Base-by-base conservation (phyloP, 1,139 yeast genomes). In the Pichia sp. region DNA sequence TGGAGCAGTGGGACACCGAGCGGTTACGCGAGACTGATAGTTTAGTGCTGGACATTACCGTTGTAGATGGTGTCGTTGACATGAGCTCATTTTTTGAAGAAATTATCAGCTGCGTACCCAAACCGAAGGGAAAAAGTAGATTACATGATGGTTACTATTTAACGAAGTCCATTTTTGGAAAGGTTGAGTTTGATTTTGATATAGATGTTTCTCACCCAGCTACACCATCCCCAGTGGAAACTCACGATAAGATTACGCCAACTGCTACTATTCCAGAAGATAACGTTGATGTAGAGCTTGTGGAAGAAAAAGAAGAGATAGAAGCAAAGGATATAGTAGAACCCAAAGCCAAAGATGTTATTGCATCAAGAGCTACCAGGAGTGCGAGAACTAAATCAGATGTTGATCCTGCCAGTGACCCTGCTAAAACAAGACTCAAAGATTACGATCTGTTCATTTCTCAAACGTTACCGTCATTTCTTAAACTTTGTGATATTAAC, bases 61-160 rank as follows among this genome's bases (percentile, higher is more conserved):
- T 59, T 8, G 40, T 43, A n/a, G 46, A 49, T 19, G 51, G 54
- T 6, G 31, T 47, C 0, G 49, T 65, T 6, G 59, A 61, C 40
- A 41, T 67, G 8, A 51, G 54, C 8, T 50, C 54, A 3, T 55
- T 71, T 1, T 75, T 71, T 54, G 74, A 70, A 5, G 58, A 71
- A 1, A 16, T 56, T 26, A 41, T 52, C 3, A 36, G 45, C 11
- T 47, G 50, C 13, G 50, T 68, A 8, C 71, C 72, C 1, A 68
- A 63, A 49, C 65, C 74, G 11, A 73, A 72, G 53, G 71, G 73
- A 8, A 75, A 72, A 52, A 57, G 72, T 8, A 75, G 70, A 58
- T 62, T 68, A 46, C 62, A 72, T 40, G 89, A 85, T 59, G 78
- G 80, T 0, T 84, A 85, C 60, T 64, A 72, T 23, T 71, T 81